These are phyloP conservation scores for grape (Vitis vinifera) DNA, from an alignment of 164 flowering plant species.

Conservation along the genomic window DNA sequence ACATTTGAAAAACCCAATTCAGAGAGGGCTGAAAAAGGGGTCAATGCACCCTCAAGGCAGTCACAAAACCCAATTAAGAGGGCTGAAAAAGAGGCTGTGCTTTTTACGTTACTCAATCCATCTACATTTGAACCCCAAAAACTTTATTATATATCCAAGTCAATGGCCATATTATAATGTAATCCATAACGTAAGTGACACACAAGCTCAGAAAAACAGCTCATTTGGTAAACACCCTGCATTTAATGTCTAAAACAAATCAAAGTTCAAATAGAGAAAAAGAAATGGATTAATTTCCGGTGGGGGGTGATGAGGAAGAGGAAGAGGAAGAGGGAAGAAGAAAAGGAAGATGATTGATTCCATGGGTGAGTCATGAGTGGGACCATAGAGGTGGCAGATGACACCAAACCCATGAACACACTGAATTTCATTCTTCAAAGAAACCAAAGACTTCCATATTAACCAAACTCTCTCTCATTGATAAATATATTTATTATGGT, in stretches of 20 bases:
- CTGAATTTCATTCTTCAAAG: constrained; percentile 8
- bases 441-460: constrained; percentile 16
- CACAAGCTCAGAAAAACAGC: too few relatives aligned
- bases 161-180: not conserved
- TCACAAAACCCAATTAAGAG: not conserved
- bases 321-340: not conserved
- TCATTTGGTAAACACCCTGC: too few relatives aligned
- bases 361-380: not conserved
- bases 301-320: too few relatives aligned
- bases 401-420: not conserved
- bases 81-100: not conserved
- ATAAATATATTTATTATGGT: not conserved
- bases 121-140: not conserved
- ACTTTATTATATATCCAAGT: not conserved
- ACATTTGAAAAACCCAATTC: too few relatives aligned
- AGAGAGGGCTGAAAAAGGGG: too few relatives aligned
- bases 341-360: not conserved
- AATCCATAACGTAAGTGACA: too few relatives aligned
- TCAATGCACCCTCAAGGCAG: not conserved
- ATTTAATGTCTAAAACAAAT: too few relatives aligned
- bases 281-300: too few relatives aligned
- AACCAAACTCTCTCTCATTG: constrained; percentile 22
- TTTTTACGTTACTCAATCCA: constrained; percentile 2
- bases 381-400: not conserved
- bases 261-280: too few relatives aligned